Conservation (phyloP, 73 alveolate genomes). For the Tetrahymena borealis region DNA sequence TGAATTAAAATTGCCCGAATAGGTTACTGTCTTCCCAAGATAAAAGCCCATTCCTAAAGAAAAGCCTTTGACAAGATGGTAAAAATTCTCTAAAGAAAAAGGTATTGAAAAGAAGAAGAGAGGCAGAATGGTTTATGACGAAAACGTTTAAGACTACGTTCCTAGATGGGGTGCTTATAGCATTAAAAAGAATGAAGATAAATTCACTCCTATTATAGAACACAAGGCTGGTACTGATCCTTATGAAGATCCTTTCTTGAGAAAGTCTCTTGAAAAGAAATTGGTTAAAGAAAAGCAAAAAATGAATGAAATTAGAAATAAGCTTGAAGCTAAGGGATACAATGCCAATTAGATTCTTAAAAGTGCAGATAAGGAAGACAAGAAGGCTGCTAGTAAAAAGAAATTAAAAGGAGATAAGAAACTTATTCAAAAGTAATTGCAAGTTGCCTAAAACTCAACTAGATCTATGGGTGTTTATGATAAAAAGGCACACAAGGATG, state of each 20-base stretch:
- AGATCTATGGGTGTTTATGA: constrained; percentile 66
- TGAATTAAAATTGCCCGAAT: neutral
- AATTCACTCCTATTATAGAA: constrained; percentile 70
- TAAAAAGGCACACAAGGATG: constrained; percentile 50
- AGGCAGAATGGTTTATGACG: constrained; percentile 77
- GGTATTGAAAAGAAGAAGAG: constrained; percentile 76
- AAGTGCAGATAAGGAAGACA: constrained; percentile 8
- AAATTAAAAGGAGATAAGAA: constrained; percentile 39
- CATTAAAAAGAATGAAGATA: constrained; percentile 62
- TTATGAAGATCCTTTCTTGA: constrained; percentile 27
- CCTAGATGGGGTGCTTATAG: constrained; percentile 83
- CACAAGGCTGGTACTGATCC: constrained; percentile 51
- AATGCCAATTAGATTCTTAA: neutral
- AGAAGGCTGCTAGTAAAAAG: neutral
- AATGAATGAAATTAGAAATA: constrained; percentile 5
- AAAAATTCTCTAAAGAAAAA: constrained; percentile 72
- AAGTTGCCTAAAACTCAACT: constrained; percentile 48
- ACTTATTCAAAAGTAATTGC: constrained; percentile 41
- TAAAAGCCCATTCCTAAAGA: constrained; percentile 77
- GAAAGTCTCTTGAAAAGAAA: constrained; percentile 4
- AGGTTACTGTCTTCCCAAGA: constrained; percentile 58
- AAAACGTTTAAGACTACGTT: constrained; percentile 70
- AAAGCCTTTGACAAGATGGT: constrained; percentile 90
- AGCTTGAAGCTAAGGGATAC: constrained; percentile 1
- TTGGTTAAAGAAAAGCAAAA: constrained; percentile 4